These are phyloP conservation scores for Penicillium glabrum DNA, from an alignment of 2,329 filamentous ascomycete genomes.

Conservation along the genomic window DNA sequence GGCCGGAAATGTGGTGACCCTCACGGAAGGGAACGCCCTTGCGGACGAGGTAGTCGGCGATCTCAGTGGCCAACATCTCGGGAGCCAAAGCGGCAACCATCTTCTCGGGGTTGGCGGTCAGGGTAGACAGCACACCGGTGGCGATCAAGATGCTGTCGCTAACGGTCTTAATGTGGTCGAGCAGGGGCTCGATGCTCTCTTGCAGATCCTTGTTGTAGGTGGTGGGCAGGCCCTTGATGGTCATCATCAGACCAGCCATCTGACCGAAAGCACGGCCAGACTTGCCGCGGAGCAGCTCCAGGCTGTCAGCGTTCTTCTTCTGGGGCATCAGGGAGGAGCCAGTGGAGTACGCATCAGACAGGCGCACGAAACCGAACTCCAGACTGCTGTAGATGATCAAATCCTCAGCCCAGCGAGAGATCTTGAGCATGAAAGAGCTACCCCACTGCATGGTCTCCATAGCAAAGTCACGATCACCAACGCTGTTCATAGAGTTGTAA, in stretches of 20 bases:
- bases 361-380: constrained; percentile 73
- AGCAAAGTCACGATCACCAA: constrained; percentile 78
- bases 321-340: constrained; percentile 78
- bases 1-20: constrained; percentile 75
- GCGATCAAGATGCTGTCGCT: constrained; percentile 80
- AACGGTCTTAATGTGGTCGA: constrained; percentile 80
- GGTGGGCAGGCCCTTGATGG: constrained; percentile 70
- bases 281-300: constrained; percentile 77
- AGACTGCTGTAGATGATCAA: constrained; percentile 77
- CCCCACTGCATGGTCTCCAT: constrained; percentile 81
- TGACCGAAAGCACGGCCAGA: constrained; percentile 74
- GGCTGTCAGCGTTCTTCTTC: constrained; percentile 76
- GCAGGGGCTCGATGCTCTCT: constrained; percentile 80
- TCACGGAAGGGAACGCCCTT: constrained; percentile 71
- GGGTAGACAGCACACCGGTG: constrained; percentile 73
- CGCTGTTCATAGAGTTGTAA: constrained; percentile 74
- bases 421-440: constrained; percentile 73
- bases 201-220: constrained; percentile 95
- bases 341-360: constrained; percentile 79
- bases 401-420: constrained; percentile 80
- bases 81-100: constrained; percentile 78
- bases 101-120: constrained; percentile 67
- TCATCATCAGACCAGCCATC: constrained; percentile 77
- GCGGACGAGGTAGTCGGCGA: constrained; percentile 50
- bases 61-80: constrained; percentile 72